Evolutionary conservation across 2,329 filamentous ascomycete species (phyloP), one percentile per base, ranked within the genome.

Genomic region (Fusarium drepaniforme): DNA sequence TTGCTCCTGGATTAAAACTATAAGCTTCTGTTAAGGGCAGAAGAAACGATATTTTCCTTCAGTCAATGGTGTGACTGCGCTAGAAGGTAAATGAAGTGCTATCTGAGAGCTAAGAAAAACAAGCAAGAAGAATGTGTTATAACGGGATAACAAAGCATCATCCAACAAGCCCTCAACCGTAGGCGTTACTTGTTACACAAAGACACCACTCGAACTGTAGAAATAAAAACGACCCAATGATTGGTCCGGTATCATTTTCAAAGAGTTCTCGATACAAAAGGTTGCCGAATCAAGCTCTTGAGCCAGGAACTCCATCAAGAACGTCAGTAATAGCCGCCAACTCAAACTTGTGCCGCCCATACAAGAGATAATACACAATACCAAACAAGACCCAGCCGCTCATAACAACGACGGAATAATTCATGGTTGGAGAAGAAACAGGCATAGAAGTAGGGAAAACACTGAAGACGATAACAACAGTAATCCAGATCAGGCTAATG

Each of bases 341-440:
- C 58, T 79, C 38, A 9, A 77, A 82, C 66, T 81, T 81, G 2
- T 71, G 35, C 16, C 67, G 73, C 1, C 80, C 81, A 6, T 60
- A 60, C 0, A 66, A 57, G 2, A 68, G 61, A 46, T 84, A 86
- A 44, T 84, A 86, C 3, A 79, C 35, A 0, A 77, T 75, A 0
- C 84, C 84, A 37, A 83, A 78, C 0, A 80, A 30, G 1, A 83
- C 61, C 84, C 84, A 86, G 0, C 82, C 85, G 4, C 78, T 78
- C 73, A 87, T 75, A 0, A 88, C 85, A 0, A 86, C 84, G 38
- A 81, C 81, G 0, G 82, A 82, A 66, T 88, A 88, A 51, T 88
- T 88, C 85, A 88, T 88, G 18, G 82, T 85, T 40, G 84, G 79
- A 0, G 82, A 67, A 1, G 83, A 84, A 0, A 86, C 83, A 0